Evolutionary conservation across 768 basidiomycete genomes (phyloP), one percentile per base, ranked within the genome.

Genomic region (Suillus ampliporus): DNA sequence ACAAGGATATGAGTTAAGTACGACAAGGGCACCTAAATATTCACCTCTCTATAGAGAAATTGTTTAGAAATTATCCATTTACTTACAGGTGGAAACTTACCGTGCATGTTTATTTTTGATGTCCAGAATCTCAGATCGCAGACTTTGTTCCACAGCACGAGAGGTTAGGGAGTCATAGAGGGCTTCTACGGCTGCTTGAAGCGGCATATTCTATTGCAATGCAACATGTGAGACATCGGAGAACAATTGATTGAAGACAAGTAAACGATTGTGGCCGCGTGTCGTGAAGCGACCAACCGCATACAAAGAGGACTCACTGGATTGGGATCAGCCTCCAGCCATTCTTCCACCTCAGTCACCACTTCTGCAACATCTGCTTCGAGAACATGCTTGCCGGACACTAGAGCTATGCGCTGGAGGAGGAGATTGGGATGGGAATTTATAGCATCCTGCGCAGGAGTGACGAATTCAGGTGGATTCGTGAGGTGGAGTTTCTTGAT

Each of bases 401-500:
- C 71, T 56, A 76, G 65, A 5, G 71, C 74, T 8, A 81, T 65
- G 50, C 76, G 77, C 44, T 74, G 72, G 21, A 81, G 70, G 1
- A 78, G 66, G 19, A 71, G 73, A 9, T 76, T 73, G 2, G 77
- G 71, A 31, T 79, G 73, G 15, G 76, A 72, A 47, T 82, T 79
- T 76, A 82, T 83, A 37, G 76, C 69, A 37, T 78, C 81, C 60
- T 71, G 74, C 50, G 68, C 69, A 48, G 78, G 75, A 43, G 78
- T 72, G 51, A 72, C 67, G 11, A 67, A 63, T 14, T 76, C 78
- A 46, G 77, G 73, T 50, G 77, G 78, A 66, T 86, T 65, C 53
- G 72, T 88, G 68, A 91, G 83, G 72, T 89, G 87, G 17, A 91
- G 76, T 69, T 83, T 88, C 77, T 88, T 89, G 69, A 86, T 76